A percentile compares a stretch with the other conserved stretches of the same genome.
These are phyloP conservation scores for Paramarasmius palmivorus DNA, from an alignment of 1,284 basidiomycete species.

Conservation along the genomic window DNA sequence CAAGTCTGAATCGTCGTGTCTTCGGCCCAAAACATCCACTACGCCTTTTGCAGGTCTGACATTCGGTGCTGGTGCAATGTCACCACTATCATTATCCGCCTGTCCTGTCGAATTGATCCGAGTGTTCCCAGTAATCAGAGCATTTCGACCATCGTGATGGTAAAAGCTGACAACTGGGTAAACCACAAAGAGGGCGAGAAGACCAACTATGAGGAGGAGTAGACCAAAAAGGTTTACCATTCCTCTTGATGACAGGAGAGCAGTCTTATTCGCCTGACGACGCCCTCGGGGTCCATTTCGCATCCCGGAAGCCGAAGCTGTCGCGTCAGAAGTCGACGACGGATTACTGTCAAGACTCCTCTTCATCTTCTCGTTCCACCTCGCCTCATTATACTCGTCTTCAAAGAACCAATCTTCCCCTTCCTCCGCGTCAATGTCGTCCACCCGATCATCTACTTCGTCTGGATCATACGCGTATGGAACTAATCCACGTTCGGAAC, in stretches of 20 bases:
- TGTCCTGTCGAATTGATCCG: slow-evolving; percentile 10
- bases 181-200: slow-evolving; percentile 6
- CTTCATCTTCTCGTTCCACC: not conserved
- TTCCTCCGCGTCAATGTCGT: slow-evolving; percentile 1
- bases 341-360: not conserved
- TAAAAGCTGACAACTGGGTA: slow-evolving; percentile 6
- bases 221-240: slow-evolving; percentile 1
- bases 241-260: slow-evolving; percentile 2
- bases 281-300: not conserved
- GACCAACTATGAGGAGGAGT: not conserved
- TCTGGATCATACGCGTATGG: slow-evolving; percentile 12
- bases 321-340: not conserved
- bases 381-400: not conserved
- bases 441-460: slow-evolving; percentile 4
- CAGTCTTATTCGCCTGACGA: not conserved
- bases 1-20: not conserved
- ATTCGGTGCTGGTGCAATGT: not conserved
- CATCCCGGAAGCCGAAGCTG: not conserved
- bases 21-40: not conserved
- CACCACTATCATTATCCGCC: not conserved
- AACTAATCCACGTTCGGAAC: slow-evolving; percentile 3
- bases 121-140: not conserved
- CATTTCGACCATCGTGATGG: not conserved
- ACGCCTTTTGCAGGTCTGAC: not conserved
- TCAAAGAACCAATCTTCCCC: not conserved